phyloP scores from a whole-genome alignment of 257 asterid genomes.

The Solanum commersonii region DNA sequence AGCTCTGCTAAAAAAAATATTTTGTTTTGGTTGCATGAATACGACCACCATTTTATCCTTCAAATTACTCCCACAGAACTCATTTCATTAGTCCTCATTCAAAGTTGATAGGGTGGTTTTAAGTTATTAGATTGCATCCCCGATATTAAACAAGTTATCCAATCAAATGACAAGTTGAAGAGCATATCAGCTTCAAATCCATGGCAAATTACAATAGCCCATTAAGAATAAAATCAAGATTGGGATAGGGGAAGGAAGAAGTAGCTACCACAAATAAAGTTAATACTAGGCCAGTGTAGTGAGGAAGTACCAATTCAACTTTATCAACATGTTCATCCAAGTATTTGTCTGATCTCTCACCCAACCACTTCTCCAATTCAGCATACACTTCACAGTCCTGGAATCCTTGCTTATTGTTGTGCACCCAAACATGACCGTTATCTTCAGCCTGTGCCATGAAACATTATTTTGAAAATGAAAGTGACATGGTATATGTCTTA shows the following conservation, averaged over 20 bases:
- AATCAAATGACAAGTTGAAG: neutral
- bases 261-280: neutral
- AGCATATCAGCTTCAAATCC: neutral
- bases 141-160: neutral
- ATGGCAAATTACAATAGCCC: neutral
- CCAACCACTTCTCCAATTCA: constrained; percentile 70
- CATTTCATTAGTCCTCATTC: neutral
- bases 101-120: neutral
- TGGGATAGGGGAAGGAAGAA: neutral
- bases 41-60: neutral
- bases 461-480: neutral
- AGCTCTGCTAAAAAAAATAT: neutral
- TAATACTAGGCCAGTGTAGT: neutral
- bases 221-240: neutral
- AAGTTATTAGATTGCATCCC: neutral
- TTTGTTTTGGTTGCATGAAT: neutral
- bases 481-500: neutral
- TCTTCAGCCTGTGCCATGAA: constrained; percentile 39
- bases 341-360: constrained; percentile 45
- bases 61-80: neutral
- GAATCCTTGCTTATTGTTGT: constrained; percentile 78
- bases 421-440: constrained; percentile 66
- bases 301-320: constrained; percentile 47
- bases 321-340: constrained; percentile 52
- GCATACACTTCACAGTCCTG: constrained; percentile 83